Conservation (phyloP, 2,329 filamentous ascomycete genomes). For the Falciphora oryzae region DNA sequence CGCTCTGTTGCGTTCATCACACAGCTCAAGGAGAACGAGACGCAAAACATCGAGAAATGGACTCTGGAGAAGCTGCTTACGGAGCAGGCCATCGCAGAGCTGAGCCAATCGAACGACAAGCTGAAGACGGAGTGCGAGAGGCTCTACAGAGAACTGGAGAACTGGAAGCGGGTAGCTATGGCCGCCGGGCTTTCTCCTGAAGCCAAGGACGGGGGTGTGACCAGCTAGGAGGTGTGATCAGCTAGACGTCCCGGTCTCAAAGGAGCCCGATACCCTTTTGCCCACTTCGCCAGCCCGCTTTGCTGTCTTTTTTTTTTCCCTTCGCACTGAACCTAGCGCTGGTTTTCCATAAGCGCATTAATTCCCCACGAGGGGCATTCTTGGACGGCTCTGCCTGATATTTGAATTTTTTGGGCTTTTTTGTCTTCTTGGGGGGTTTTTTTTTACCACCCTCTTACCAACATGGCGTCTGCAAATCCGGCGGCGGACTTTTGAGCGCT, state of each 20-base stretch:
- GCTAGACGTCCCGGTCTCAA: too few species aligned
- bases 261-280: too few species aligned
- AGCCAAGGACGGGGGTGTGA: slow-evolving; percentile 6
- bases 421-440: too few species aligned
- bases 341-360: too few species aligned
- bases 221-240: slow-evolving; percentile 13
- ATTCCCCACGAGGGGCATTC: too few species aligned
- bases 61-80: slow-evolving; percentile 85
- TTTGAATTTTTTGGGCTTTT: too few species aligned
- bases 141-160: slow-evolving; percentile 70
- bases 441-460: too few species aligned
- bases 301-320: slow-evolving; percentile 4
- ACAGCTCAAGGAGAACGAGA: slow-evolving; percentile 89
- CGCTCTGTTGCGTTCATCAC: slow-evolving; percentile 92
- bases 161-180: slow-evolving; percentile 67
- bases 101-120: slow-evolving; percentile 82
- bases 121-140: slow-evolving; percentile 75
- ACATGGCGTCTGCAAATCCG: too few species aligned
- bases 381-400: too few species aligned
- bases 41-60: slow-evolving; percentile 92
- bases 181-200: slow-evolving; percentile 43
- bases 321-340: neutral
- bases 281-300: neutral
- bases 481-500: too few species aligned
- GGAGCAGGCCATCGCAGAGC: slow-evolving; percentile 82